Conservation (phyloP, 2,329 filamentous ascomycete genomes). For the Colletotrichum cuscutae region DNA sequence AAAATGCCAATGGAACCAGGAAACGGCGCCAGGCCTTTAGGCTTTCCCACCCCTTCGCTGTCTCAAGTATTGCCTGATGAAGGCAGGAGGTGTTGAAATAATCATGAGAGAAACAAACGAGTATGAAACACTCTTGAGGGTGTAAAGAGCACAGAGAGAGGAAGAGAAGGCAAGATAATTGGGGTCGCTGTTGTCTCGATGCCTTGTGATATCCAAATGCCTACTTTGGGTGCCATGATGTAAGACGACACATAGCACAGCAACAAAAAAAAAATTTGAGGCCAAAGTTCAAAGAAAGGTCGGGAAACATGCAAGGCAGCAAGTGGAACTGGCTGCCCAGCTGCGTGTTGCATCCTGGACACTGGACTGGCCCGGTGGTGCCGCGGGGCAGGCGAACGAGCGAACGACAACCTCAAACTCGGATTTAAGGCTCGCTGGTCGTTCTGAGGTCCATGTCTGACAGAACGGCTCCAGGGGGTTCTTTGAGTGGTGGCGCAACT, state of each 20-base stretch:
- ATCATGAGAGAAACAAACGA: not conserved
- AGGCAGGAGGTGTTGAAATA: not conserved
- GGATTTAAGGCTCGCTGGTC: not conserved
- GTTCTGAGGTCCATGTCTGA: not conserved
- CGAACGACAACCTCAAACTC: not conserved
- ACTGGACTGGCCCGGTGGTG: conserved; percentile 6
- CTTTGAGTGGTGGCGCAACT: not conserved
- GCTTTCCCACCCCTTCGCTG: not conserved
- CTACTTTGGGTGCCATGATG: not conserved
- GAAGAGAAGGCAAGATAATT: no score
- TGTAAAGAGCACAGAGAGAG: not conserved
- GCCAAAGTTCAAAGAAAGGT: not conserved
- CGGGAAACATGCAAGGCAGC: not conserved
- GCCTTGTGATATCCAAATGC: not conserved
- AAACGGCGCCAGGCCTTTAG: not conserved
- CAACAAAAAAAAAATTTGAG: not conserved
- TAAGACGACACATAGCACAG: not conserved
- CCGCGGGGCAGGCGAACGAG: not conserved
- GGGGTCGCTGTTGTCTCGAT: not conserved
- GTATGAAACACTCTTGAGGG: not conserved
- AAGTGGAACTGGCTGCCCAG: not conserved
- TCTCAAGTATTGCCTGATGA: not conserved
- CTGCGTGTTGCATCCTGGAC: conserved; percentile 1
- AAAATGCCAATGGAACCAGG: not conserved
- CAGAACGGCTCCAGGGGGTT: not conserved